Percentiles rank a stretch among this genome's conserved stretches.
Evolutionary conservation across 2,329 filamentous ascomycete species (phyloP).

Genomic region (Fusarium aywerte): DNA sequence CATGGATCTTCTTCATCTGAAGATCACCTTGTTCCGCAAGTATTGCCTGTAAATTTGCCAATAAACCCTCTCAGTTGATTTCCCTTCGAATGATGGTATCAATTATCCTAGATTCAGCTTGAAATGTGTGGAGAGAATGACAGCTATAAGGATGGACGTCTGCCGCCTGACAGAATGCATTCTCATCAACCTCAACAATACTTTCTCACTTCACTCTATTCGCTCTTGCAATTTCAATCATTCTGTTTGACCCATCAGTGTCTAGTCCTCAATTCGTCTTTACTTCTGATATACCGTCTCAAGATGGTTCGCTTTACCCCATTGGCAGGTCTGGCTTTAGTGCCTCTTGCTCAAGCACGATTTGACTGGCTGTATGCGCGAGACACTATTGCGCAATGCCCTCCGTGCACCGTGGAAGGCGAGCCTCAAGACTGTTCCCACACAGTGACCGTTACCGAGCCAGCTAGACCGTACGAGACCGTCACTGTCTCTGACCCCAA

Average conservation of each 20-base stretch:
- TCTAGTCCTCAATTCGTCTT: not conserved
- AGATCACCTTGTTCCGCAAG: not conserved
- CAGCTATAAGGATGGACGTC: constrained; percentile 34
- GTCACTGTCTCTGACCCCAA: constrained; percentile 34
- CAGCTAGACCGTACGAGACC: constrained; percentile 26
- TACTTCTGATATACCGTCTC: not conserved
- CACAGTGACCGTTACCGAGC: constrained; percentile 46
- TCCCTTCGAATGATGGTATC: constrained; percentile 6
- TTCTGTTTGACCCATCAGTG: not conserved
- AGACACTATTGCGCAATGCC: constrained; percentile 43
- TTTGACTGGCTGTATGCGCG: constrained; percentile 37
- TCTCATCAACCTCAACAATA: constrained; percentile 20
- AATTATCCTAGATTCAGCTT: not conserved
- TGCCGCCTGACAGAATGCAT: not conserved
- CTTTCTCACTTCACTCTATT: not conserved
- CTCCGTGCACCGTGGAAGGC: constrained; percentile 44
- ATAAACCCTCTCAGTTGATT: constrained; percentile 6
- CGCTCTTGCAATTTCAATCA: not conserved
- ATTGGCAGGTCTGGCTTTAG: constrained; percentile 45
- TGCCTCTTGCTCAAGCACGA: constrained; percentile 44
- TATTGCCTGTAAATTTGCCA: constrained; percentile 9
- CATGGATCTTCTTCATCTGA: not conserved
- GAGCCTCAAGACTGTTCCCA: constrained; percentile 17
- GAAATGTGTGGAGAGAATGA: not conserved
- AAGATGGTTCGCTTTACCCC: constrained; percentile 45